These are phyloP conservation scores for Spergularia bocconei DNA, from an alignment of 148 eudicot genomes.

Conservation along the genomic window DNA sequence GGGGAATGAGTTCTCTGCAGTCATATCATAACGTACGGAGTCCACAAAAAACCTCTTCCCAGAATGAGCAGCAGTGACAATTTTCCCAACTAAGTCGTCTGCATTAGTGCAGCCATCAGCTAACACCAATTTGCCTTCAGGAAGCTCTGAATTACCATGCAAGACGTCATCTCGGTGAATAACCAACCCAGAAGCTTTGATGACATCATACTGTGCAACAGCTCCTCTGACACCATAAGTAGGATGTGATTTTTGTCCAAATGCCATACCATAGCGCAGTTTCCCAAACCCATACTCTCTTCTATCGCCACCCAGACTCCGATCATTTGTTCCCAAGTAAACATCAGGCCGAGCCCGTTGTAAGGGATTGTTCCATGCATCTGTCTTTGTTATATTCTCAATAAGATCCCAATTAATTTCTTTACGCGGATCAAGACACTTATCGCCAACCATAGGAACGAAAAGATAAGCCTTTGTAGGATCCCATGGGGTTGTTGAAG, in stretches of 20 bases:
- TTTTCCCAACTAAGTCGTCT: slow-evolving; percentile 75
- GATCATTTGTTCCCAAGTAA: slow-evolving; percentile 92
- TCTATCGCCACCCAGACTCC: slow-evolving; percentile 91
- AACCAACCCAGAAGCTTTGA: slow-evolving; percentile 91
- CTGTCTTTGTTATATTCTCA: slow-evolving; percentile 48
- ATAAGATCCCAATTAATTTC: slow-evolving; percentile 84
- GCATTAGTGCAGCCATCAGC: slow-evolving; percentile 66
- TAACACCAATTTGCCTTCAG: slow-evolving; percentile 64
- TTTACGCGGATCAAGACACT: slow-evolving; percentile 47
- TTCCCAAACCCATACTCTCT: slow-evolving; percentile 96
- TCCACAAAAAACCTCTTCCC: slow-evolving; percentile 98
- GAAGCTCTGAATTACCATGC: slow-evolving; percentile 30
- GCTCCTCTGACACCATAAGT: slow-evolving; percentile 99
- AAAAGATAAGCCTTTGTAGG: slow-evolving; percentile 93
- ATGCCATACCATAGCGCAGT: slow-evolving; percentile 91
- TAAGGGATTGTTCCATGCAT: slow-evolving; percentile 90
- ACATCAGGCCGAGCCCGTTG: slow-evolving; percentile 99
- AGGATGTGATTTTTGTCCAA: slow-evolving; percentile 86
- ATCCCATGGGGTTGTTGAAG: slow-evolving; percentile 98
- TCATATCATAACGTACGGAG: slow-evolving; percentile 85
- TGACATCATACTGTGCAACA: slow-evolving; percentile 86
- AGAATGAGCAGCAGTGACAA: slow-evolving; percentile 97
- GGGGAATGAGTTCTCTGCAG: slow-evolving; percentile 92
- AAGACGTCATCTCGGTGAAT: slow-evolving; percentile 43
- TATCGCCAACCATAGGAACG: slow-evolving; percentile 64